Conservation (phyloP, 257 asterid genomes). For the Penstemon eatonii region DNA sequence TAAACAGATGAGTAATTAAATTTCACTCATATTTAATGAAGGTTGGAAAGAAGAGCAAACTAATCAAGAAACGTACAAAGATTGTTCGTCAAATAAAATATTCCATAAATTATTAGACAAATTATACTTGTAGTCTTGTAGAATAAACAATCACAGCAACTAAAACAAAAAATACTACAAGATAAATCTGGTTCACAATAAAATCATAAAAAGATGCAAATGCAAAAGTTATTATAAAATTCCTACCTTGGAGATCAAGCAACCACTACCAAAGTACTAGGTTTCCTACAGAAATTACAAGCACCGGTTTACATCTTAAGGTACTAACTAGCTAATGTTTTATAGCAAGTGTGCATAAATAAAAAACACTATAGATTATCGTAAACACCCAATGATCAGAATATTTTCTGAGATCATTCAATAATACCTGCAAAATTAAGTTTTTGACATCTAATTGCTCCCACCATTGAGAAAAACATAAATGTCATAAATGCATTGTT, state of each 20-base stretch:
- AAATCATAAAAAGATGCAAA: background rate
- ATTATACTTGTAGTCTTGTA: background rate
- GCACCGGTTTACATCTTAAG: background rate
- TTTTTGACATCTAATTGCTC: background rate
- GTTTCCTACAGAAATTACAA: constrained; percentile 1
- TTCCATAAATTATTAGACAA: background rate
- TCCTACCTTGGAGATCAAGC: background rate
- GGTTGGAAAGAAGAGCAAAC: constrained; percentile 6
- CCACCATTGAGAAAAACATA: background rate
- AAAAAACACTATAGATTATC: background rate
- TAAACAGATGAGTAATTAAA: constrained; percentile 15
- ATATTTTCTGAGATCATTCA: background rate
- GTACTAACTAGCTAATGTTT: constrained; percentile 6
- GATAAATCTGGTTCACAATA: background rate
- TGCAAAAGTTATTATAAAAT: background rate
- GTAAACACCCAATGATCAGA: background rate
- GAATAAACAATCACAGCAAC: background rate
- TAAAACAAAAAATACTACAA: constrained; percentile 10
- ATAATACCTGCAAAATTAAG: constrained; percentile 10
- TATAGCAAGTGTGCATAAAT: background rate
- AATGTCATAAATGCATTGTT: background rate
- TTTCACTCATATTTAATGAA: constrained; percentile 7
- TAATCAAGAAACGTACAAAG: constrained; percentile 6
- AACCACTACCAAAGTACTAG: background rate
- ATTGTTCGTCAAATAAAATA: constrained; percentile 10